These are phyloP conservation scores for Trametes gibbosa DNA, from an alignment of 768 basidiomycete genomes.

Conservation along the genomic window DNA sequence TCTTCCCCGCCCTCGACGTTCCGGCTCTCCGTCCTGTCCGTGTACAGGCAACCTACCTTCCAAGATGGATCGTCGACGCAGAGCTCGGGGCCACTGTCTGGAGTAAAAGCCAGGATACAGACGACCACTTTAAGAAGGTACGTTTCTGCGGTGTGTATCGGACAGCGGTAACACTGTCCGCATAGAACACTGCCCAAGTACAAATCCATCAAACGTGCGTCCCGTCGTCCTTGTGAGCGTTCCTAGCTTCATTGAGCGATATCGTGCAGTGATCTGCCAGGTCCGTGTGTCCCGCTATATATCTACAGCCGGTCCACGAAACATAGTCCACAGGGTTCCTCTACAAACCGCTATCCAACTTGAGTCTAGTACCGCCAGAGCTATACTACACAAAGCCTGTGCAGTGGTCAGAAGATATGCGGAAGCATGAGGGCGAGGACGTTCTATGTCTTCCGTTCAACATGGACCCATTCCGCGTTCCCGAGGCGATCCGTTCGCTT, in stretches of 20 bases:
- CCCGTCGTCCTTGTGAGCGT: not conserved
- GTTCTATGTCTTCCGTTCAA: slow-evolving; percentile 58
- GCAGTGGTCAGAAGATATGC: slow-evolving; percentile 48
- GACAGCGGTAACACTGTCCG: not conserved
- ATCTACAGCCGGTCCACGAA: not conserved
- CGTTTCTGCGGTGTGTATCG: slow-evolving; percentile 16
- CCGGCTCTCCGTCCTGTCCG: slow-evolving; percentile 42
- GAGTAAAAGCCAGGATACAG: slow-evolving; percentile 25
- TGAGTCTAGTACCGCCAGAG: slow-evolving; percentile 36
- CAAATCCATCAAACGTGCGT: slow-evolving; percentile 8
- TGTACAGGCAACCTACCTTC: slow-evolving; percentile 56
- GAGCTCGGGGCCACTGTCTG: slow-evolving; percentile 42
- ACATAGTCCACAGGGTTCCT: slow-evolving; percentile 37
- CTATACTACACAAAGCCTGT: slow-evolving; percentile 30
- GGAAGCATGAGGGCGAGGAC: slow-evolving; percentile 46
- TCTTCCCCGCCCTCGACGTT: slow-evolving; percentile 39
- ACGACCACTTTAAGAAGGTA: slow-evolving; percentile 25
- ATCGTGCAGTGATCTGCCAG: slow-evolving; percentile 16
- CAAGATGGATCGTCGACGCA: slow-evolving; percentile 60
- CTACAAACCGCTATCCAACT: slow-evolving; percentile 43
- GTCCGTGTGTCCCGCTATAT: not conserved
- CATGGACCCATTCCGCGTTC: slow-evolving; percentile 49
- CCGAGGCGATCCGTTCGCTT: slow-evolving; percentile 37
- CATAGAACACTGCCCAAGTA: not conserved
- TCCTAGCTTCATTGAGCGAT: not conserved